Evolutionary conservation across 2,329 filamentous ascomycete species (phyloP).

Genomic region (Aplosporella prunicola): DNA sequence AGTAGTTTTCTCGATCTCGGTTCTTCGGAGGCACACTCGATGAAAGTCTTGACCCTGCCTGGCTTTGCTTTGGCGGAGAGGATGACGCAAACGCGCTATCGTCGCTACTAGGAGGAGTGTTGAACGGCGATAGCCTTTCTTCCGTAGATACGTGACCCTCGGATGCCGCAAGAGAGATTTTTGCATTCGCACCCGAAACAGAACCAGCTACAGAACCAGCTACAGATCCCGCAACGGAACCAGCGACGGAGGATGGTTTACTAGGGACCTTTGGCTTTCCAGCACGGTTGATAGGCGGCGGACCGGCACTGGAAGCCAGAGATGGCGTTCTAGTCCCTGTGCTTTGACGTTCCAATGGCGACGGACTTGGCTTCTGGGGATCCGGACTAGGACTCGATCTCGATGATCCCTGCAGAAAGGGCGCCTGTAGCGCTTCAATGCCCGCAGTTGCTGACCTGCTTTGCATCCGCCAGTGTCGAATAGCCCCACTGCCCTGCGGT

Average conservation of each 20-base stretch:
- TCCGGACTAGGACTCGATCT: slow-evolving; percentile 17
- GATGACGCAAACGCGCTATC: slow-evolving; percentile 35
- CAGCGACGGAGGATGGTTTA: slow-evolving; percentile 30
- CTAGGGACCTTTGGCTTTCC: slow-evolving; percentile 62
- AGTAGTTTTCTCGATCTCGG: slow-evolving; percentile 21
- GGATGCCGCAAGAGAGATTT: slow-evolving; percentile 26
- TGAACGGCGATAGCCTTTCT: slow-evolving; percentile 65
- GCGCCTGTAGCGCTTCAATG: slow-evolving; percentile 29
- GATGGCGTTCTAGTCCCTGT: slow-evolving; percentile 3
- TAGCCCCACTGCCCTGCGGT: slow-evolving; percentile 15
- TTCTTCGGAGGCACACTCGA: slow-evolving; percentile 12
- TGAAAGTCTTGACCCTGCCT: slow-evolving; percentile 11
- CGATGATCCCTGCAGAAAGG: slow-evolving; percentile 21
- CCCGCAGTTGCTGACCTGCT: slow-evolving; percentile 34
- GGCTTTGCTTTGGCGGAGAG: not conserved
- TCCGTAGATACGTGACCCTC: slow-evolving; percentile 33
- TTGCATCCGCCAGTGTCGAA: slow-evolving; percentile 26
- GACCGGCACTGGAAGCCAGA: slow-evolving; percentile 31
- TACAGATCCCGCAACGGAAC: no score
- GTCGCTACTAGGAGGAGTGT: slow-evolving; percentile 69
- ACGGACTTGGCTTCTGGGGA: slow-evolving; percentile 17
- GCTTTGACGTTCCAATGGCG: not conserved
- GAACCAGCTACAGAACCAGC: no score
- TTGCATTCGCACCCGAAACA: slow-evolving; percentile 15
- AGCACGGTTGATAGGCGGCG: slow-evolving; percentile 70